Conservation (phyloP, 345 rosid species). For the Ceriops zippeliana region DNA sequence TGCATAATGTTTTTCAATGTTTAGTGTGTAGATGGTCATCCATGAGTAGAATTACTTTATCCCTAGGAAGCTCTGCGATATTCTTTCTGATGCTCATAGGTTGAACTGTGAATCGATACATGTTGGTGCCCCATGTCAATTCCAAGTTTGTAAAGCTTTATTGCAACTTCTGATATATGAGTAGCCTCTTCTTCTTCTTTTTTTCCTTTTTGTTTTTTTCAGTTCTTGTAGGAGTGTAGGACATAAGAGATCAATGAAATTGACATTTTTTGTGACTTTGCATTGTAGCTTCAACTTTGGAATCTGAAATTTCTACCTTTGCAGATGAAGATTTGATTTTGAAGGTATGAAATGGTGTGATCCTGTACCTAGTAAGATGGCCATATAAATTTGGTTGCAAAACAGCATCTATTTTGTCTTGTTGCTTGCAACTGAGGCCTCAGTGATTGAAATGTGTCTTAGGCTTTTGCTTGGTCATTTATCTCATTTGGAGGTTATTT, state of each 20-base stretch:
- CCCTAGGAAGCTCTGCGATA: too few species aligned
- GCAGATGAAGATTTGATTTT: constrained; percentile 57
- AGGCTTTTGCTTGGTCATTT: constrained; percentile 10
- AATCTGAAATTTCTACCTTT: constrained; percentile 41
- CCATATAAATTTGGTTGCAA: background rate
- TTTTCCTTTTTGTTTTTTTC: background rate
- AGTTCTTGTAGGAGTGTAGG: too few species aligned
- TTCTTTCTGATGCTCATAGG: too few species aligned
- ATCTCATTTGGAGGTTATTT: constrained; percentile 28
- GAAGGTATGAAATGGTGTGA: constrained; percentile 40
- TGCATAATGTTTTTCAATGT: too few species aligned
- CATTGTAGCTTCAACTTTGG: constrained; percentile 52
- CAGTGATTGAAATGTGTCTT: background rate
- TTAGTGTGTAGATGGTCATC: too few species aligned
- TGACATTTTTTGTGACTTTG: background rate
- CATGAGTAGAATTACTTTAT: too few species aligned
- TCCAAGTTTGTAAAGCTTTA: too few species aligned
- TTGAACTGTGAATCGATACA: too few species aligned
- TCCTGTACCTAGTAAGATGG: constrained; percentile 1
- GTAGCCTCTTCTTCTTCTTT: background rate
- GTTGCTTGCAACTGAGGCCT: constrained; percentile 1
- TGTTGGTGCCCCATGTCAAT: too few species aligned
- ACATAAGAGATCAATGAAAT: background rate
- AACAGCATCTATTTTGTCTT: background rate
- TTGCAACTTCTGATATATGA: too few species aligned